Percentiles rank a stretch among this genome's conserved stretches.
phyloP scores from a whole-genome alignment of 108 stramenopile species.

The Cylindrotheca closterium region DNA sequence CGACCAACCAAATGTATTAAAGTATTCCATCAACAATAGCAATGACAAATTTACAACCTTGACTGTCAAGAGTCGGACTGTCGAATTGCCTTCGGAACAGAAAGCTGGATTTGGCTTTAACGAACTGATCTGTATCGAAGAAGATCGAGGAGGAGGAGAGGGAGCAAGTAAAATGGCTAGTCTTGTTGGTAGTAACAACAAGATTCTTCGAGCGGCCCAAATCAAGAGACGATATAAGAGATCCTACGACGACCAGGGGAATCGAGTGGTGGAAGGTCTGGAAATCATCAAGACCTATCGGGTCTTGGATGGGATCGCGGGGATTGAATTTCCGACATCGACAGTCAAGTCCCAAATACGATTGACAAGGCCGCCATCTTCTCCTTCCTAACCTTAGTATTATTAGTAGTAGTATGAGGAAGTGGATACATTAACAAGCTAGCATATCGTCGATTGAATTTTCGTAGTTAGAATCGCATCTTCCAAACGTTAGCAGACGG shows the following conservation, averaged over 20 bases:
- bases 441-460: not conserved
- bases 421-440: not conserved
- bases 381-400: not conserved
- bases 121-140: slow-evolving; percentile 45
- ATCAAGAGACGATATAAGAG: slow-evolving; percentile 48
- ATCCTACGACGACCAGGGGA: slow-evolving; percentile 46
- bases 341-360: slow-evolving; percentile 45
- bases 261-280: slow-evolving; percentile 65
- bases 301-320: slow-evolving; percentile 70
- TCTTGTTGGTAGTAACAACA: no score
- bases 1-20: slow-evolving; percentile 20
- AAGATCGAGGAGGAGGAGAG: no score
- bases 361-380: slow-evolving; percentile 18
- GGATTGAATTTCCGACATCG: slow-evolving; percentile 61
- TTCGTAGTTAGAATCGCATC: not conserved
- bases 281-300: slow-evolving; percentile 68
- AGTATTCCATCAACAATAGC: not conserved
- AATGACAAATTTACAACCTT: slow-evolving; percentile 22
- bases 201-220: slow-evolving; percentile 37
- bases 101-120: slow-evolving; percentile 58
- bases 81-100: slow-evolving; percentile 43
- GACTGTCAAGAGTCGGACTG: slow-evolving; percentile 40
- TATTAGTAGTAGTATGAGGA: not conserved
- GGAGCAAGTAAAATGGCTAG: no score
- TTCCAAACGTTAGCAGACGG: no score